Evolutionary conservation across 208 protist species (phyloP), one percentile per base, ranked within the genome.

Genomic region (Zelonia costaricensis): DNA sequence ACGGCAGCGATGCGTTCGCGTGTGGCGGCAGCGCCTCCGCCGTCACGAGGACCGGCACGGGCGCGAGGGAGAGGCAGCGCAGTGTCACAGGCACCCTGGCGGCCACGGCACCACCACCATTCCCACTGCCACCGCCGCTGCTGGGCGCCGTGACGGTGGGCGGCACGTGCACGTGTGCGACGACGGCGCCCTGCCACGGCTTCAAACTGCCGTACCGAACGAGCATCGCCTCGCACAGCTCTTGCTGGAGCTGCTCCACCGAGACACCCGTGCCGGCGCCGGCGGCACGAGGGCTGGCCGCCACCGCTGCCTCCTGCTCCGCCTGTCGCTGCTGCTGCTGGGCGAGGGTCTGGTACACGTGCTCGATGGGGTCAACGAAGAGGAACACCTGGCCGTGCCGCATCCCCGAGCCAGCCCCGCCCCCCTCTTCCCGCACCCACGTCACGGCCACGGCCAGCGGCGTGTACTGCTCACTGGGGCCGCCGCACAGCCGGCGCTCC

Each of bases 291-390:
- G 44, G 53, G 1, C 5, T 38, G 3, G 54, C 46, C 46, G 43
- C 38, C 56, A 54, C 57, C n/a, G 52, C 68, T 0, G 45, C 43
- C 47, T 60, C 72, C 48, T 31, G 31, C n/a, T 56, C 44, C 40
- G 56, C 48, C 57, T 61, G 59, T 31, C 45, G 33, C 39, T 69
- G 42, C 59, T 73, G 63, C 54, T 64, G 57, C 52, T 72, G 63
- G 1, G 58, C 35, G n/a, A 68, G 12, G 3, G 67, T 63, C 45
- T 70, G 49, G 31, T 72, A 61, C 56, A 90, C 48, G 53, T 78
- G 82, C 47, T 68, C 55, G 48, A 90, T 74, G 10, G 80, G 79
- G 65, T 93, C 83, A 27, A 93, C 64, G 47, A 88, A 82, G 56
- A 85, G 77, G 54, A 90, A 93, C 1, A 84, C 56, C 51, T 93